Evolutionary conservation across 306 rosid genomes (phyloP).

Genomic region (Vigna angularis): DNA sequence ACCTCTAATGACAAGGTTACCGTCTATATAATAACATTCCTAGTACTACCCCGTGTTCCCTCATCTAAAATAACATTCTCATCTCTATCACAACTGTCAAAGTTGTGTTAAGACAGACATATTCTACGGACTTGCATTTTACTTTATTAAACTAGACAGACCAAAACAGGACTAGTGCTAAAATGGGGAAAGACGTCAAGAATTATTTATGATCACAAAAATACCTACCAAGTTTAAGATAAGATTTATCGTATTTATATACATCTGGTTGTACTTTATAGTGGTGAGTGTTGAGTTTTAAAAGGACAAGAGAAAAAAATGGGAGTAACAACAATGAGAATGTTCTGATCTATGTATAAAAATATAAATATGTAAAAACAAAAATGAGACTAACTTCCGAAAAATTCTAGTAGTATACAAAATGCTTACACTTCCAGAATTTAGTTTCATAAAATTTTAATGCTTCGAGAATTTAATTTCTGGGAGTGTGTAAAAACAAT

Average conservation of each 20-base stretch:
- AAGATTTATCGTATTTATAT: too few species aligned
- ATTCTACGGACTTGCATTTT: background rate
- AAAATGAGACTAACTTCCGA: background rate
- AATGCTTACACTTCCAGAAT: background rate
- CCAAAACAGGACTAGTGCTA: constrained; percentile 7
- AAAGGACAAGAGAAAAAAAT: too few species aligned
- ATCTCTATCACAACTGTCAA: background rate
- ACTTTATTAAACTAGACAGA: constrained; percentile 24
- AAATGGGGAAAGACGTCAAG: background rate
- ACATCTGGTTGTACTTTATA: background rate
- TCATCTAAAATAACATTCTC: background rate
- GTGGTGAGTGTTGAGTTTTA: too few species aligned
- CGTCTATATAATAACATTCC: background rate
- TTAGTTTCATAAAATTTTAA: background rate
- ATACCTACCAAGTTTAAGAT: background rate
- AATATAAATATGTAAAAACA: too few species aligned
- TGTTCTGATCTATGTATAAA: background rate
- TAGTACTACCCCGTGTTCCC: background rate
- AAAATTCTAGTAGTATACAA: background rate
- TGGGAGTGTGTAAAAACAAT: background rate
- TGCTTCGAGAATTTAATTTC: background rate
- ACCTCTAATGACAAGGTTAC: background rate
- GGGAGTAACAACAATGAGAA: too few species aligned
- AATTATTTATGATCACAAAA: background rate
- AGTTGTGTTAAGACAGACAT: background rate